Percentiles rank a stretch among this genome's conserved stretches.
Conservation (phyloP, 345 rosid genomes). For the Bruguiera sexangula region DNA sequence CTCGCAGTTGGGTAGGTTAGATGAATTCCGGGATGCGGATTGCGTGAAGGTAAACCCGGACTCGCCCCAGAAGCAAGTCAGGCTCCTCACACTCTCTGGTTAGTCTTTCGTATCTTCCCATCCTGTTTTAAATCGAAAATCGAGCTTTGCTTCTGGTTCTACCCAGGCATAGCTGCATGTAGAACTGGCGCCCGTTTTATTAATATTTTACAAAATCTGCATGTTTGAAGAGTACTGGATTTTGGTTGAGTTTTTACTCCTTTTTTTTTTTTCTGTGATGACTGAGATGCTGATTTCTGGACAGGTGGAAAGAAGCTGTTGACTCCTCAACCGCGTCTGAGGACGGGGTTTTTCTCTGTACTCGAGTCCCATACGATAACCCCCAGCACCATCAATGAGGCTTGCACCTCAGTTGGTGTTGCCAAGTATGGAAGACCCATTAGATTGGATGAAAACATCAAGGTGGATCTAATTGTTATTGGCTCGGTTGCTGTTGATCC, state of each 20-base stretch:
- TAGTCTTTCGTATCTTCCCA: conserved; percentile 26
- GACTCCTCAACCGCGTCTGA: conserved; percentile 88
- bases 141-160: not conserved
- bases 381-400: conserved; percentile 52
- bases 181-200: too few species aligned
- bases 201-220: too few species aligned
- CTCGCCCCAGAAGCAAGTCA: conserved; percentile 92
- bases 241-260: not conserved
- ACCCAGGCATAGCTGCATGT: not conserved
- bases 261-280: not conserved
- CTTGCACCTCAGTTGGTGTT: conserved; percentile 77
- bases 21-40: conserved; percentile 49
- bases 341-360: conserved; percentile 85
- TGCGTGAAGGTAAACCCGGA: conserved; percentile 91
- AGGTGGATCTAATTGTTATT: conserved; percentile 71
- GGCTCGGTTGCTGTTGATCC: conserved; percentile 94
- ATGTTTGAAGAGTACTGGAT: too few species aligned
- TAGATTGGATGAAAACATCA: conserved; percentile 72
- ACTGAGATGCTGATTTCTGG: not conserved
- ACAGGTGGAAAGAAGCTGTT: conserved; percentile 70
- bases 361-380: conserved; percentile 50
- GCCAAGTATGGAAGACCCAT: conserved; percentile 84
- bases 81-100: conserved; percentile 82
- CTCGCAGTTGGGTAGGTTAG: conserved; percentile 56
- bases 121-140: not conserved